Evolutionary conservation across 2,329 filamentous ascomycete genomes (phyloP), one percentile per base, ranked within the genome.

Genomic region (Cordyceps tenuipes): DNA sequence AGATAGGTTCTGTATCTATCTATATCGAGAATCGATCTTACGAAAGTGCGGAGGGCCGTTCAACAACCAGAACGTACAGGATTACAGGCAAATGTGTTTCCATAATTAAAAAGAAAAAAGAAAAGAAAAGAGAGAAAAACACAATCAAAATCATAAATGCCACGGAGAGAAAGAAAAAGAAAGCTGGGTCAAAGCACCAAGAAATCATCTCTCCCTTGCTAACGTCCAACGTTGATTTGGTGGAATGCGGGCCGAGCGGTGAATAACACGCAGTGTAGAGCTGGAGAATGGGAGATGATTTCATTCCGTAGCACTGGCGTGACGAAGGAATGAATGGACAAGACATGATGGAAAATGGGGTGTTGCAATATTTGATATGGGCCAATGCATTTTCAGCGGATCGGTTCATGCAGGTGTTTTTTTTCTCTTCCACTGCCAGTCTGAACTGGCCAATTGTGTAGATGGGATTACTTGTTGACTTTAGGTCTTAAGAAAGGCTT

Each of bases 211-310:
- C 36, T 17, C 46, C 21, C 36, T 50, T 47, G 21, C 26, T 47
- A 26, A 41, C 43, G 23, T 23, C 23, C 29, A 47, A 52, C 57
- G 57, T 29, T 8, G 57, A 39, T 47, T 10, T 23, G 21, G 57
- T 52, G 57, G 57, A 46, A 53, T 53, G 57, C 19, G 48, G 56
- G n/a, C 56, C 36, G 51, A 26, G 39, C 56, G 39, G 49, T 23
- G 43, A 46, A 19, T 7, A 46, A 46, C n/a, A 21, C 8, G 7
- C 10, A 29, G 8, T 31, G 13, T 10, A 36, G 10, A 19, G 36
- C 53, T 56, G 53, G 53, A 47, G 41, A 47, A 12, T 47, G 9
- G 43, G 10, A 15, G 53, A 56, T 56, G 41, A 47, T 23, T 56
- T n/a, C 43, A 56, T 47, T 47, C 51, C 36, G 17, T 13, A 44